These are phyloP conservation scores for Cajanus cajan DNA, from an alignment of 306 rosid species.

Conservation along the genomic window DNA sequence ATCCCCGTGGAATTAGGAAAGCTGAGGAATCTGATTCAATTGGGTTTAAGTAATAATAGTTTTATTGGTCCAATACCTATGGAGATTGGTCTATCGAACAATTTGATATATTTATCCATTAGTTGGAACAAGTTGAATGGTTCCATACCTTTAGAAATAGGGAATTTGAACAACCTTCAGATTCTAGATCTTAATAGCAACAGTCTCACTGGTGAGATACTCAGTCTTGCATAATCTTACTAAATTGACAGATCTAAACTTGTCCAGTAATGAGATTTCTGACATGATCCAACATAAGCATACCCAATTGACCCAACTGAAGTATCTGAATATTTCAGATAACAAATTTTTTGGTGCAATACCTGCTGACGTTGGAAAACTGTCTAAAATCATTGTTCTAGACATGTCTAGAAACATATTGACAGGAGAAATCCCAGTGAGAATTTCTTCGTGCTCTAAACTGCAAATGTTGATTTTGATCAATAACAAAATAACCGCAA, in stretches of 20 bases:
- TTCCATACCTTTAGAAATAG: not conserved
- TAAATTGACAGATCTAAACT: not conserved
- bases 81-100: not conserved
- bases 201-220: not conserved
- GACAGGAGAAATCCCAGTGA: conserved; percentile 7
- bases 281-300: not conserved
- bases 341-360: not conserved
- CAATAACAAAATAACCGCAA: not conserved
- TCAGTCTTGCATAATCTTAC: not conserved
- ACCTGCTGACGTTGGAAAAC: not conserved
- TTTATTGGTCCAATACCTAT: not conserved
- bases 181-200: not conserved
- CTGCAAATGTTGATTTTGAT: not conserved
- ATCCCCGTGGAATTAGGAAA: conserved; percentile 3
- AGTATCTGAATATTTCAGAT: not conserved
- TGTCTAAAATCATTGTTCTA: not conserved
- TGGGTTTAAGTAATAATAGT: not conserved
- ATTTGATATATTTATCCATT: not conserved
- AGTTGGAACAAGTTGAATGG: not conserved
- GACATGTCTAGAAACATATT: conserved; percentile 7
- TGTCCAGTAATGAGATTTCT: not conserved
- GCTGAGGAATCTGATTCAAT: not conserved
- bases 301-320: not conserved
- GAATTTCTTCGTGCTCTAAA: not conserved
- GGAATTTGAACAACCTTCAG: not conserved